Base-by-base conservation (phyloP, 257 asterid species). In the Prunella vulgaris region DNA sequence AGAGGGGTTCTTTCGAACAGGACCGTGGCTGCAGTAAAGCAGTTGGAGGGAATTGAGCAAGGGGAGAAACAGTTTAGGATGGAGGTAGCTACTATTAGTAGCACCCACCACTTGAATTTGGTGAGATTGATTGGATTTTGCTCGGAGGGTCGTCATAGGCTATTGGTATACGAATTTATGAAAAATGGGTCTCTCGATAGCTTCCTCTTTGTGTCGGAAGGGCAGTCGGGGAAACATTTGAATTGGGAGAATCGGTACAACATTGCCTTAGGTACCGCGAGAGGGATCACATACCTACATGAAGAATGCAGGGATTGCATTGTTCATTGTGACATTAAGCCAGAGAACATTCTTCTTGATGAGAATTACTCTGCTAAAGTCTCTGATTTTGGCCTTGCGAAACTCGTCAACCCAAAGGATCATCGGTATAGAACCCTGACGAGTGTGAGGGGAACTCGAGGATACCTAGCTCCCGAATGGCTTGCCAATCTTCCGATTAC, bases 301-400 rank as follows among this genome's bases (percentile, higher is more conserved):
- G 98, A 90, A 75, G 98, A 90, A 68, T 92, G 98, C 18, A 79
- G 95, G 57, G 98, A 86, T 18, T 89, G 96, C 58, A 92, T 92
- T 28, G 89, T 93, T n/a, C 98, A 93, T 24, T 93, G 98, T 48
- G 98, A 90, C 71, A 85, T 93, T 22, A 90, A 93, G 78, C 98
- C 98, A 0, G 98, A 93, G 75, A 93, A 93, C 70, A 87, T 93
- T 46, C 92, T 93, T 46, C 60, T 93, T 51, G 97, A 93, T 37
- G 97, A 90, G 73, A 84, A 80, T 54, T 93, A 77, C 80, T 30
- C 73, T 14, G 90, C 97, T 1, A 88, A 87, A 78, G 95, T 91
- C 15, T 91, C 96, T 0, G 97, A 91, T 78, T 91, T 91, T 20
- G 97, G 97, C 5, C 95, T 91, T 52, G 95, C 97, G 5, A 88